Conservation (phyloP, 2,329 filamentous ascomycete species). For the Epichloe coenophiala region DNA sequence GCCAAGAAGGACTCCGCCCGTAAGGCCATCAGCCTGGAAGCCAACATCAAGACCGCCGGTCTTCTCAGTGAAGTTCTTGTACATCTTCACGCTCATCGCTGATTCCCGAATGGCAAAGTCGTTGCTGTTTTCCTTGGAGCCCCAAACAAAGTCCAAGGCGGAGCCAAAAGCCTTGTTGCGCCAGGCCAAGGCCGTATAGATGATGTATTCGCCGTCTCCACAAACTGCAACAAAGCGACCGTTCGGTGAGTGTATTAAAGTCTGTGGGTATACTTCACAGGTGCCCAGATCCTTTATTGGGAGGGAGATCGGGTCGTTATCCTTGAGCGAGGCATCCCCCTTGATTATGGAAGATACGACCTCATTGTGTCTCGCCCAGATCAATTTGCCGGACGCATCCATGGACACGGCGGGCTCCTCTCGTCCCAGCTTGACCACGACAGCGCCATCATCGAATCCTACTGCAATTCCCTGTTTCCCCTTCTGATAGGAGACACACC, state of each 20-base stretch:
- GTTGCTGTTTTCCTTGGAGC: conserved; percentile 92
- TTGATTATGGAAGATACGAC: conserved; percentile 93
- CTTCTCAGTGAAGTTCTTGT: conserved; percentile 96
- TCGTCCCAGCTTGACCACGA: conserved; percentile 93
- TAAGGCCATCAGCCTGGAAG: conserved; percentile 85
- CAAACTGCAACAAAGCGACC: conserved; percentile 71
- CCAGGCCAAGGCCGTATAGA: conserved; percentile 93
- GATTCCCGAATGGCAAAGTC: conserved; percentile 97
- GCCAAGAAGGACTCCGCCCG: conserved; percentile 79
- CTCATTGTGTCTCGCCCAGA: conserved; percentile 92
- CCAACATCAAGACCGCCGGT: conserved; percentile 79
- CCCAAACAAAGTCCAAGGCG: conserved; percentile 94
- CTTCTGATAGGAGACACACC: conserved; percentile 94
- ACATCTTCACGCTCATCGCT: conserved; percentile 85
- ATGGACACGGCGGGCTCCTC: conserved; percentile 97
- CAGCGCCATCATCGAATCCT: conserved; percentile 93
- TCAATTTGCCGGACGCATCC: conserved; percentile 89
- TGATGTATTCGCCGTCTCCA: conserved; percentile 96
- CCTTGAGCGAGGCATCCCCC: conserved; percentile 67
- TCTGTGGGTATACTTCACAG: conserved; percentile 94
- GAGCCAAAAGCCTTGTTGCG: conserved; percentile 96
- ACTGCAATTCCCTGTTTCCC: conserved; percentile 90
- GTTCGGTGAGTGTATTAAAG: conserved; percentile 89
- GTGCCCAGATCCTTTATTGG: conserved; percentile 90
- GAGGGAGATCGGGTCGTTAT: conserved; percentile 73